Percentiles rank a stretch among this genome's conserved stretches.
phyloP scores from a whole-genome alignment of 305 asterid genomes.

The Solanum hybrid region DNA sequence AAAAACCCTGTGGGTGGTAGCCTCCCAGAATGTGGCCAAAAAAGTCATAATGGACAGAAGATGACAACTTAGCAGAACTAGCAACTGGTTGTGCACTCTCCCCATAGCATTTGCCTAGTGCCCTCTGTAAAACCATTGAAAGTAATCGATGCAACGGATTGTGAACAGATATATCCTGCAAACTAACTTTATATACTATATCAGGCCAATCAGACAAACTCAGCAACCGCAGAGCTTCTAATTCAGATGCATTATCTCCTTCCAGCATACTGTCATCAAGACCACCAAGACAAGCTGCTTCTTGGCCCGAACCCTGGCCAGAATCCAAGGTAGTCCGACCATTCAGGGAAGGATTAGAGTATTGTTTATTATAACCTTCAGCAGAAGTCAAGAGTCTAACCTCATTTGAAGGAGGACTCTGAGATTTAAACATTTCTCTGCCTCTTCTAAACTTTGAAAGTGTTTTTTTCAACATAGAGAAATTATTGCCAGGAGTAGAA shows the following conservation, averaged over 20 bases:
- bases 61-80: constrained; percentile 24
- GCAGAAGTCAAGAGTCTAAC: constrained; percentile 20
- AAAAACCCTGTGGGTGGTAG: constrained; percentile 81
- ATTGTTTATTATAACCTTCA: constrained; percentile 25
- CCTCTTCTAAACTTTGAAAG: constrained; percentile 64
- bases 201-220: constrained; percentile 84
- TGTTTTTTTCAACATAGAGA: constrained; percentile 58
- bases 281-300: constrained; percentile 24
- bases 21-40: constrained; percentile 75
- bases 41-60: constrained; percentile 37
- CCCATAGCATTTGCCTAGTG: constrained; percentile 66
- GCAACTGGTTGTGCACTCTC: constrained; percentile 20
- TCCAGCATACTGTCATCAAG: constrained; percentile 41
- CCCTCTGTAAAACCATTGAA: constrained; percentile 65
- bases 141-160: constrained; percentile 84
- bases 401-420: constrained; percentile 22
- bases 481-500: constrained; percentile 50
- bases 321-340: constrained; percentile 38
- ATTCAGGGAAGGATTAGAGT: constrained; percentile 19
- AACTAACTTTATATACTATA: constrained; percentile 73
- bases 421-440: constrained; percentile 39
- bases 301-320: constrained; percentile 33
- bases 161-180: constrained; percentile 78
- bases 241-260: constrained; percentile 52
- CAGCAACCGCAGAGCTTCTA: constrained; percentile 61